A percentile compares a stretch with the other conserved stretches of the same genome.
phyloP scores from a whole-genome alignment of 1,284 basidiomycete genomes.

The Meira nashicola region DNA sequence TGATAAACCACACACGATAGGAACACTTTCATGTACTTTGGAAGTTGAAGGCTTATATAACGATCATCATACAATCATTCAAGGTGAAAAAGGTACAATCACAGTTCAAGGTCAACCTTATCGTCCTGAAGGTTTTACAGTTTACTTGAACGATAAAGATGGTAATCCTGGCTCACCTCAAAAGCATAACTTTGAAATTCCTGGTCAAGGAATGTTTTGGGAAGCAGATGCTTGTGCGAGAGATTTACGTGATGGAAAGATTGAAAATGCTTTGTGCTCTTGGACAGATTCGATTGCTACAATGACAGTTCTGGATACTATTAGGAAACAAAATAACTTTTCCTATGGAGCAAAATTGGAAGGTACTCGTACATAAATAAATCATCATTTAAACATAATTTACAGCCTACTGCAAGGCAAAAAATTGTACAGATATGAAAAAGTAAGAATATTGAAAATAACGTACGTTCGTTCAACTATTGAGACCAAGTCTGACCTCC shows the following conservation, averaged over 20 bases:
- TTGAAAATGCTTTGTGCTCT: constrained; percentile 69
- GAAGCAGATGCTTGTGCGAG: constrained; percentile 75
- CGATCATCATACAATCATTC: constrained; percentile 23
- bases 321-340: constrained; percentile 19
- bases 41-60: constrained; percentile 7
- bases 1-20: not conserved
- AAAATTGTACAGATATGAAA: too few relatives aligned
- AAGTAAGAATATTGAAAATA: too few relatives aligned
- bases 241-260: constrained; percentile 69
- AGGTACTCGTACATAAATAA: not conserved
- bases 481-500: too few relatives aligned
- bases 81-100: constrained; percentile 53
- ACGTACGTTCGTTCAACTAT: too few relatives aligned
- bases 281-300: constrained; percentile 55
- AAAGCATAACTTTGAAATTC: constrained; percentile 60
- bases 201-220: constrained; percentile 55
- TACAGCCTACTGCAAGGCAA: too few relatives aligned
- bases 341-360: constrained; percentile 27
- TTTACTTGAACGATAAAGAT: constrained; percentile 30
- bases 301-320: constrained; percentile 31
- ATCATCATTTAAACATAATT: too few relatives aligned
- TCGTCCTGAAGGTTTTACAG: constrained; percentile 47
- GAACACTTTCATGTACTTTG: not conserved
- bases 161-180: constrained; percentile 22
- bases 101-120: constrained; percentile 64